Evolutionary conservation across 768 basidiomycete species (phyloP).

Genomic region (Kwoniella mangroviensis): DNA sequence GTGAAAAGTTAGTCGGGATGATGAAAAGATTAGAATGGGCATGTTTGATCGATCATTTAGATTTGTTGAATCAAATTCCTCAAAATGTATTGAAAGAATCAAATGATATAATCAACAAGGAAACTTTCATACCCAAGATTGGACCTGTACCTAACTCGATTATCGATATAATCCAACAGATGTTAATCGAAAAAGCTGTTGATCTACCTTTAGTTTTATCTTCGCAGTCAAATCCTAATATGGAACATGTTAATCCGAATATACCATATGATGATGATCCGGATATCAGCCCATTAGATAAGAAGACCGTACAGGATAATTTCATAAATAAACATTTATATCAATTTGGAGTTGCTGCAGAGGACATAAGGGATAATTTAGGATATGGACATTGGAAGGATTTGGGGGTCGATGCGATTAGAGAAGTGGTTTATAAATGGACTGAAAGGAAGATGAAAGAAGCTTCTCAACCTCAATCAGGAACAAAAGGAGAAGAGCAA

Average conservation of each 20-base stretch:
- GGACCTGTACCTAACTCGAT: conserved; percentile 8
- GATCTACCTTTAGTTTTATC: conserved; percentile 11
- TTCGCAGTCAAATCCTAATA: neutral
- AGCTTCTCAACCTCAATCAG: neutral
- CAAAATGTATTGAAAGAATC: neutral
- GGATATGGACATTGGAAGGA: neutral
- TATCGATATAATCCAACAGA: conserved; percentile 2
- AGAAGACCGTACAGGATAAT: neutral
- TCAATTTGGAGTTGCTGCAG: neutral
- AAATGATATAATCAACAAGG: neutral
- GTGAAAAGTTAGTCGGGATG: conserved; percentile 6
- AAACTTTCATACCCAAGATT: conserved; percentile 6
- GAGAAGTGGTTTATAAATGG: conserved; percentile 6
- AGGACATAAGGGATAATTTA: neutral
- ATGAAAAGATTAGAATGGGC: conserved; percentile 5
- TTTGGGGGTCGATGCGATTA: neutral
- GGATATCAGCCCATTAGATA: neutral
- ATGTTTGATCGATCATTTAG: conserved; percentile 13
- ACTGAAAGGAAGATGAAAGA: conserved; percentile 2
- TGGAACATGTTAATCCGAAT: conserved; percentile 6
- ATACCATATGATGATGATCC: conserved; percentile 3
- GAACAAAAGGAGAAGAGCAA: neutral
- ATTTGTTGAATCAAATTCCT: conserved; percentile 1
- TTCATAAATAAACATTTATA: neutral
- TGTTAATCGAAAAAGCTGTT: conserved; percentile 5